Evolutionary conservation across 441 rosid species (phyloP), one percentile per base, ranked within the genome.

Genomic region (Gossypium aridum): DNA sequence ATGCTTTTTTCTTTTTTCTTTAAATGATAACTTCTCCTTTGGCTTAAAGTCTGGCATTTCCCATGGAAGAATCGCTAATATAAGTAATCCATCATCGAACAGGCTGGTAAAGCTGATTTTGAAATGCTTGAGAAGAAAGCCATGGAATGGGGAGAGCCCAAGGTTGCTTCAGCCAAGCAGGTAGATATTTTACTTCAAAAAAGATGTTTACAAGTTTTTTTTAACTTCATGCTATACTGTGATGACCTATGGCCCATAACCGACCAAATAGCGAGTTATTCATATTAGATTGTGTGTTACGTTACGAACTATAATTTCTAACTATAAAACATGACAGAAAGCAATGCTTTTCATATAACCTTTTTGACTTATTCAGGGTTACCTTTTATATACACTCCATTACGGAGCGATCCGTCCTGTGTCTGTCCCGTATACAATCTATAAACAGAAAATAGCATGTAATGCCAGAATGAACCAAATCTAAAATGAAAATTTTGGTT

Each of bases 131-230:
- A 95, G 89, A 91, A 91, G 90, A 85, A 86, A 82, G 97, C 88
- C 74, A 79, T 82, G 72, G 96, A 93, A 80, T 83, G 95, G 92
- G 97, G 97, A 6, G 97, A 93, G 76, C 95, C 93, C 71, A 86
- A 84, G 79, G 97, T 93, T 78, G 77, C 97, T 77, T 93, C 99
- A 59, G 98, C 90, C 19, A 93, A 96, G 85, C 98, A 95, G 99
- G 99, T 95, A 88, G 57, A 60, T 17, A 51, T 13, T 1, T 28
- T 62, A 45, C 22, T 59, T 16, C 9, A 61, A 43, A 8, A 14
- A 23, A 1, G 37, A 57, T n/a, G 5, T 37, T 13, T 22, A 56
- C 20, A 37, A 0, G 26, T 28, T 6, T 12, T 56, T 1, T 14
- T 10, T 5, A 70, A n/a, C 73, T 54, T 14, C 13, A 13, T 43